Conservation (phyloP, 2,329 filamentous ascomycete genomes). For the Aspergillus ibericus region DNA sequence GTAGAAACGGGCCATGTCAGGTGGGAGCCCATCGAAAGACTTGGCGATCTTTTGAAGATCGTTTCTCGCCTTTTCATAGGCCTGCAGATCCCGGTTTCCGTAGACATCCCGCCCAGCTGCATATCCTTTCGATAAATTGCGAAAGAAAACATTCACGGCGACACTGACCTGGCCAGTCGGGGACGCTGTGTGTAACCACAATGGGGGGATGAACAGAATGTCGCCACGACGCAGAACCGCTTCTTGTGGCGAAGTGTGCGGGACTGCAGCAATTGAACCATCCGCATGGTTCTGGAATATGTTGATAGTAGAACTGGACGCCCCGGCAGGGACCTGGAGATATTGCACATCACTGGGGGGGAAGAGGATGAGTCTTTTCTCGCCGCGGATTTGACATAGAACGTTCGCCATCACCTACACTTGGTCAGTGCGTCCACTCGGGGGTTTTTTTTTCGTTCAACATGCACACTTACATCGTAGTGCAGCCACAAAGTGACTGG, state of each 20-base stretch:
- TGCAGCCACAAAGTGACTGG: constrained; percentile 86
- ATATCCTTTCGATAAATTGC: constrained; percentile 66
- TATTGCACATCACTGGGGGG: constrained; percentile 71
- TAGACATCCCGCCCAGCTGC: constrained; percentile 79
- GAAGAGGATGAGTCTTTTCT: constrained; percentile 73
- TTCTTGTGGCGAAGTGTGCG: constrained; percentile 67
- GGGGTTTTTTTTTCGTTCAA: not conserved
- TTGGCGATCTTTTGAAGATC: constrained; percentile 66
- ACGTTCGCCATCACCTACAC: constrained; percentile 79
- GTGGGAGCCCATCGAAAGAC: constrained; percentile 55
- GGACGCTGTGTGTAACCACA: constrained; percentile 75
- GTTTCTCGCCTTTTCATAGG: constrained; percentile 76
- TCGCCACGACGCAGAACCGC: constrained; percentile 69
- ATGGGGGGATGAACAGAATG: constrained; percentile 74
- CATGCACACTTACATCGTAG: constrained; percentile 64
- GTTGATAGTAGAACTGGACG: constrained; percentile 76
- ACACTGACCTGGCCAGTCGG: constrained; percentile 57
- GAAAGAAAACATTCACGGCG: constrained; percentile 89
- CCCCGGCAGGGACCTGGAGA: constrained; percentile 71
- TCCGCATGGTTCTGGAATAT: constrained; percentile 56
- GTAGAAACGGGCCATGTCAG: constrained; percentile 72
- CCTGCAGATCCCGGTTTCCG: constrained; percentile 79
- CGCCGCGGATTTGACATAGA: constrained; percentile 74
- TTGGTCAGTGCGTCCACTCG: constrained; percentile 1
- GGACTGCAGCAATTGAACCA: constrained; percentile 53